A percentile compares a stretch with the other conserved stretches of the same genome.
Conservation (phyloP, 768 basidiomycete species). For the Phanerochaete sordida region DNA sequence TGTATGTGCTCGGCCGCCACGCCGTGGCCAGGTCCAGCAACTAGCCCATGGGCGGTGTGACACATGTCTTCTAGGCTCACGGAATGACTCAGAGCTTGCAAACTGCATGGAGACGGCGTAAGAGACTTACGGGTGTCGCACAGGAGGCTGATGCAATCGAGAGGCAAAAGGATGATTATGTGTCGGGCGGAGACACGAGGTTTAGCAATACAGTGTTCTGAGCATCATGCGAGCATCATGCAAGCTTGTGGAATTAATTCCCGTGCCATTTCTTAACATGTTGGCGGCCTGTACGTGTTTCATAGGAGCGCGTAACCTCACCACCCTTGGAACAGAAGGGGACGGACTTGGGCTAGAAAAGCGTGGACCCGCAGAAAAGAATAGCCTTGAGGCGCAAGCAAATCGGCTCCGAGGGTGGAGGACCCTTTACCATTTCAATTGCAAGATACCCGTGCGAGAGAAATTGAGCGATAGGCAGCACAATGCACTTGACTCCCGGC, state of each 20-base stretch:
- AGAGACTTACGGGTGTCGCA: not conserved
- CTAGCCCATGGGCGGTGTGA: not conserved
- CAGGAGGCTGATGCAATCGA: not conserved
- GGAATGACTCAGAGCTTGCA: not conserved
- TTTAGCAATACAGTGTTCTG: too few species aligned
- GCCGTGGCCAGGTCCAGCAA: not conserved
- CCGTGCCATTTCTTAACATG: not conserved
- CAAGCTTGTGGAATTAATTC: not conserved
- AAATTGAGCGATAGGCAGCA: too few species aligned
- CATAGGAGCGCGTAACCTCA: not conserved
- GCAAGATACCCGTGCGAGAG: too few species aligned
- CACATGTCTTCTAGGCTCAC: not conserved
- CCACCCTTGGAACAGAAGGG: not conserved
- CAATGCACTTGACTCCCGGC: too few species aligned
- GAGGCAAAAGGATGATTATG: not conserved
- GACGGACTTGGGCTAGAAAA: too few species aligned
- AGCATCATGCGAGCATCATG: too few species aligned
- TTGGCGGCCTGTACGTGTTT: not conserved
- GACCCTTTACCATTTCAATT: too few species aligned
- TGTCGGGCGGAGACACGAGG: not conserved
- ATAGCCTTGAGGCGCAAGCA: too few species aligned
- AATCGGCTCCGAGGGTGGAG: too few species aligned
- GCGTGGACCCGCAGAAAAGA: too few species aligned
- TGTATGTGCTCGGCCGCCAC: not conserved
- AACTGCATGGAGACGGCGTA: not conserved